Percentiles rank a stretch among this genome's conserved stretches.
phyloP scores from a whole-genome alignment of 2,329 filamentous ascomycete species.

The Massarina eburnea region DNA sequence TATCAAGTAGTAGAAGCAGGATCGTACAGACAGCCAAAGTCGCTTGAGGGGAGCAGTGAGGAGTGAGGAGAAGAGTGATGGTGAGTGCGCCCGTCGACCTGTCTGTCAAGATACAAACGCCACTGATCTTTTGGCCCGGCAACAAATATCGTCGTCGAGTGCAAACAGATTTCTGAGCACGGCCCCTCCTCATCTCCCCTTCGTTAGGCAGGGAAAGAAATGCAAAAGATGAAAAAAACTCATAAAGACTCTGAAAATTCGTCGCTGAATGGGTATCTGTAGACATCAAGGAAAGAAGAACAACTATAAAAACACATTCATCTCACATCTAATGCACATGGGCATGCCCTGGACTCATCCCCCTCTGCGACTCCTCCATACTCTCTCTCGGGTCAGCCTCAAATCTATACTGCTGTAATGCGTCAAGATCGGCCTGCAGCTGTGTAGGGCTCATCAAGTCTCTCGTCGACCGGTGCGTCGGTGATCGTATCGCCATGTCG shows the following conservation, averaged over 20 bases:
- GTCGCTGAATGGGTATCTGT: background rate
- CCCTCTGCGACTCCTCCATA: background rate
- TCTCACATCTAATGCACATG: conserved; percentile 1
- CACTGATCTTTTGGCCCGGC: too few species aligned
- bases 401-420: background rate
- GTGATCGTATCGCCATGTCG: background rate
- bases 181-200: too few species aligned
- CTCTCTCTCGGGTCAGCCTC: background rate
- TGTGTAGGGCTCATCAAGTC: background rate
- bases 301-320: background rate
- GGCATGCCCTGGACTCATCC: background rate
- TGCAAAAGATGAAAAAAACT: background rate
- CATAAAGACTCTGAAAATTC: background rate
- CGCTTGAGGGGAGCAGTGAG: too few species aligned
- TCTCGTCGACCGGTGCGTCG: background rate
- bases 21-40: too few species aligned
- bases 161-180: too few species aligned
- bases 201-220: too few species aligned
- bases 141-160: too few species aligned
- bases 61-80: too few species aligned
- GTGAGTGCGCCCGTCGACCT: too few species aligned
- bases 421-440: background rate
- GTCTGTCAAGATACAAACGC: too few species aligned
- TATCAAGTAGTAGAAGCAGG: too few species aligned
- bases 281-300: background rate